These are phyloP conservation scores for Phytophthora pinifolia DNA, from an alignment of 352 stramenopile genomes.

Conservation along the genomic window DNA sequence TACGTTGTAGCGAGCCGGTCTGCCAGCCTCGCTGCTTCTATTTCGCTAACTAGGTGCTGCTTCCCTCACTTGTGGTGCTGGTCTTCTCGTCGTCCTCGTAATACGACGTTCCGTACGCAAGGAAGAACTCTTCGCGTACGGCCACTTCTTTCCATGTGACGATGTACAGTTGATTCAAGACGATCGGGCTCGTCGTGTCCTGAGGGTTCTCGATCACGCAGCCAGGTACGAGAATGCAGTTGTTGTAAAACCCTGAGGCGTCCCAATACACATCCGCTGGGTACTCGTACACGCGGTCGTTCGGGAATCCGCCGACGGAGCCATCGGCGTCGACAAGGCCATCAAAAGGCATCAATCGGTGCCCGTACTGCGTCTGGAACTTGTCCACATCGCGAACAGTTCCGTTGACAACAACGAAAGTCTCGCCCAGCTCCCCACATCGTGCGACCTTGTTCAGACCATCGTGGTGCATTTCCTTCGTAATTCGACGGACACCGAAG, in stretches of 20 bases:
- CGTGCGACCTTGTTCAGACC: conserved; percentile 86
- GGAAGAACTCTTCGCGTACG: conserved; percentile 86
- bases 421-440: conserved; percentile 84
- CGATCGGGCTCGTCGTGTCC: conserved; percentile 74
- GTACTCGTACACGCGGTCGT: conserved; percentile 89
- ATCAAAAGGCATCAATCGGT: conserved; percentile 80
- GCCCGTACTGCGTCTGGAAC: conserved; percentile 87
- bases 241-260: conserved; percentile 88
- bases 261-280: conserved; percentile 86
- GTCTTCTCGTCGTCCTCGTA: conserved; percentile 86
- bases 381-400: conserved; percentile 86
- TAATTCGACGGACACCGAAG: conserved; percentile 85
- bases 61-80: conserved; percentile 31
- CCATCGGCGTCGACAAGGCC: conserved; percentile 84
- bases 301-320: conserved; percentile 81
- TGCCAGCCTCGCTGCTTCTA: conserved; percentile 33
- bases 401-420: conserved; percentile 87
- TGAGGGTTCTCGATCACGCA: conserved; percentile 82
- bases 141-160: conserved; percentile 88
- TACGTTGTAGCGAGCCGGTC: conserved; percentile 33
- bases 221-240: conserved; percentile 87
- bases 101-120: conserved; percentile 88
- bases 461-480: conserved; percentile 86
- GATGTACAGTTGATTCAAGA: conserved; percentile 87
- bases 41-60: conserved; percentile 41